Evolutionary conservation across 2,329 filamentous ascomycete species (phyloP).

Genomic region (Gnomoniopsis smithogilvyi): DNA sequence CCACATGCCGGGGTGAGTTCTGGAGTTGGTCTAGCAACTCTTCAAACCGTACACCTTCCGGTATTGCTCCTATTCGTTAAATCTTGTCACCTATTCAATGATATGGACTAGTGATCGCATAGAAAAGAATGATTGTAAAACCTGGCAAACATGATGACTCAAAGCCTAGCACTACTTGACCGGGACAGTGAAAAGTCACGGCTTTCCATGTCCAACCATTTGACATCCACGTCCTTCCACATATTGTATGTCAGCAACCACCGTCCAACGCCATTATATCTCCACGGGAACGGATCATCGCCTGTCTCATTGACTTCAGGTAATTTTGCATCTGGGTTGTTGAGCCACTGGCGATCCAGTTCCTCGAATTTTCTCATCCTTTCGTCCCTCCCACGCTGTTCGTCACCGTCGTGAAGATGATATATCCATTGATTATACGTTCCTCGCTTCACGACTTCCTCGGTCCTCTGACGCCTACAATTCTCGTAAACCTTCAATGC

Average conservation of each 20-base stretch:
- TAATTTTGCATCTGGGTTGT: slow-evolving; percentile 21
- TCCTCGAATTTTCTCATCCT: slow-evolving; percentile 29
- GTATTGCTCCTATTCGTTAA: no score
- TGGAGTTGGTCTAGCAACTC: no score
- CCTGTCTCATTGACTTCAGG: slow-evolving; percentile 29
- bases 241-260: slow-evolving; percentile 39
- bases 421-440: slow-evolving; percentile 62
- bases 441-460: slow-evolving; percentile 56
- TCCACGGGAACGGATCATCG: slow-evolving; percentile 39
- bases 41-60: no score
- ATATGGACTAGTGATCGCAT: no score
- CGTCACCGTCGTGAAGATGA: slow-evolving; percentile 55
- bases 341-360: slow-evolving; percentile 29
- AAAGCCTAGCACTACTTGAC: neutral
- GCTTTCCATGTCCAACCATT: slow-evolving; percentile 24
- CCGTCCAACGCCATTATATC: slow-evolving; percentile 35
- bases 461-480: slow-evolving; percentile 55
- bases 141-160: neutral
- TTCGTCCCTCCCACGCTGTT: slow-evolving; percentile 51
- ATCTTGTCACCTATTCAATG: no score
- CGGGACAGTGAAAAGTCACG: neutral
- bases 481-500: slow-evolving; percentile 50
- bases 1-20: no score
- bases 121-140: no score
- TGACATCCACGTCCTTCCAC: slow-evolving; percentile 33